A percentile compares a stretch with the other conserved stretches of the same genome.
phyloP scores from a whole-genome alignment of 164 flowering plant species.

The Echeveria elegans region DNA sequence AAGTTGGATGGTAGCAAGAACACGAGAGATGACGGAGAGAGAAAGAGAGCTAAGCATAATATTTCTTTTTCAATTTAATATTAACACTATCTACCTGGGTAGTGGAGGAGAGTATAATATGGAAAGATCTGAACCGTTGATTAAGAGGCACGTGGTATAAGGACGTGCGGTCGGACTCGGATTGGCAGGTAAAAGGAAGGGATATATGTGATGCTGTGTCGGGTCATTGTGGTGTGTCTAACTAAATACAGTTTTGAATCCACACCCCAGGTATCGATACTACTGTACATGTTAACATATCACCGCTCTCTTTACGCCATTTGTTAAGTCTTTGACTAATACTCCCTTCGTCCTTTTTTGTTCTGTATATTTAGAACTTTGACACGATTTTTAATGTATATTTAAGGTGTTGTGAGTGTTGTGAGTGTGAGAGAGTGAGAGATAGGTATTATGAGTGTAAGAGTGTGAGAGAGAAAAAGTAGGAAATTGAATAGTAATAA shows the following conservation, averaged over 20 bases:
- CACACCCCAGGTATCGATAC: neutral
- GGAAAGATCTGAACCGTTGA: neutral
- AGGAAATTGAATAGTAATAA: no score
- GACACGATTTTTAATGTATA: no score
- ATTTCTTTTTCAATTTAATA: neutral
- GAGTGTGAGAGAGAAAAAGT: no score
- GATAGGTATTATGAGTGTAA: no score
- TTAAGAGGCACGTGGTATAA: neutral
- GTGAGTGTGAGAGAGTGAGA: no score
- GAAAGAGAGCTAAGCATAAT: neutral
- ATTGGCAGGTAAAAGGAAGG: slow-evolving; percentile 3
- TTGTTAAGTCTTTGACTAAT: no score
- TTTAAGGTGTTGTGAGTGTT: no score
- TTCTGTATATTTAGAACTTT: no score
- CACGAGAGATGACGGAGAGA: no score
- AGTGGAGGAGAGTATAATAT: neutral
- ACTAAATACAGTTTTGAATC: slow-evolving; percentile 1
- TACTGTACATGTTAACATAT: no score
- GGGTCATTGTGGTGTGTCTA: neutral
- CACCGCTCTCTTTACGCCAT: no score
- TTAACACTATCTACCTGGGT: neutral
- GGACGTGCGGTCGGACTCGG: neutral
- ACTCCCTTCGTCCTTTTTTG: no score
- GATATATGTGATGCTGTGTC: slow-evolving; percentile 7
- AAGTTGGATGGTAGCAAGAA: neutral